phyloP scores from a whole-genome alignment of 768 basidiomycete genomes.

The Gyrodon lividus region DNA sequence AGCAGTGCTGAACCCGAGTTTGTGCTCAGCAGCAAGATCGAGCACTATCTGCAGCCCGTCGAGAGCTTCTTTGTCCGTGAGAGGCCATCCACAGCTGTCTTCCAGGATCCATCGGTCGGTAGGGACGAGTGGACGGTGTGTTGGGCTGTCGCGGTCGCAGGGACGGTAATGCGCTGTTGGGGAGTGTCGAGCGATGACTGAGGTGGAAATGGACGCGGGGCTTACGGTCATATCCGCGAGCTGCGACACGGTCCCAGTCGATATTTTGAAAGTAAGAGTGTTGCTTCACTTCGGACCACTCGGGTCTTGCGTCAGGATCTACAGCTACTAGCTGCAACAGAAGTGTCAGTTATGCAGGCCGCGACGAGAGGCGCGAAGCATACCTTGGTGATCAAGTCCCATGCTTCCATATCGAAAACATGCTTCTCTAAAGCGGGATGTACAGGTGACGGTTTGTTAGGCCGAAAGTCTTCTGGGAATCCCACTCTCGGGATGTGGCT shows the following conservation, averaged over 20 bases:
- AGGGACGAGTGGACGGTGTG: neutral
- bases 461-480: neutral
- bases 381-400: constrained; percentile 10
- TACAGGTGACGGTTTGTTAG: neutral
- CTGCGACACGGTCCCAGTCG: constrained; percentile 5
- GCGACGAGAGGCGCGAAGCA: neutral
- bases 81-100: neutral
- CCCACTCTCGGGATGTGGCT: neutral
- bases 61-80: neutral
- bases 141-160: neutral
- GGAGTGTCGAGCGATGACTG: neutral
- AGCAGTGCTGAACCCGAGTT: neutral
- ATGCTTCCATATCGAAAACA: constrained; percentile 5
- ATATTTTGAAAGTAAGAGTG: constrained; percentile 9
- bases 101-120: neutral
- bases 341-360: neutral
- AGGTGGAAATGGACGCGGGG: neutral
- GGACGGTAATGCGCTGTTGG: neutral
- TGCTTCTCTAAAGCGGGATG: neutral
- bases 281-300: constrained; percentile 3
- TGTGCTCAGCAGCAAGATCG: neutral
- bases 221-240: constrained; percentile 10
- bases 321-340: neutral
- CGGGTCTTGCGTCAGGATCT: constrained; percentile 8
- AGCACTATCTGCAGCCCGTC: neutral